A percentile compares a stretch with the other conserved stretches of the same genome.
Conservation (phyloP, 2,329 filamentous ascomycete species). For the Akanthomyces dipterigenus region DNA sequence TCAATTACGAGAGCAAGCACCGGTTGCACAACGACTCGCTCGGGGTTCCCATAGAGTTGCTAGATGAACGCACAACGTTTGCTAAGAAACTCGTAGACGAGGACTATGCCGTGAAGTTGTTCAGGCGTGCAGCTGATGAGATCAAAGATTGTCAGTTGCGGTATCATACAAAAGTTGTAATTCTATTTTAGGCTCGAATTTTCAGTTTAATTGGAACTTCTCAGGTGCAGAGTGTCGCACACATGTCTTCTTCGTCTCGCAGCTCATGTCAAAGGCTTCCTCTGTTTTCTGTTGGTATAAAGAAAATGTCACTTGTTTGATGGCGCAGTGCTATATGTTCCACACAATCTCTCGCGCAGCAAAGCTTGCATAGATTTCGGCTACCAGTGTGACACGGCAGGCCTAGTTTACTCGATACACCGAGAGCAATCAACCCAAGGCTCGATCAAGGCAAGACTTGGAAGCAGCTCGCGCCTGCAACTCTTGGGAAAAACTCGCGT, state of each 20-base stretch:
- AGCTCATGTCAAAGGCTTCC: not conserved
- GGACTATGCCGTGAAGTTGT: not conserved
- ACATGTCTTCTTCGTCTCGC: not conserved
- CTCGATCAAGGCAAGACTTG: not conserved
- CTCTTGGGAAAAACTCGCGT: not conserved
- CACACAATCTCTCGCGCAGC: not conserved
- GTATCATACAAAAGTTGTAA: not conserved
- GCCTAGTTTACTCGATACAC: slow-evolving; percentile 3
- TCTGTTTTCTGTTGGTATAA: not conserved
- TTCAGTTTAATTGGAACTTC: not conserved
- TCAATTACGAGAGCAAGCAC: not conserved
- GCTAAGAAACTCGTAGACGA: not conserved
- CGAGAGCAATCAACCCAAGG: slow-evolving; percentile 6
- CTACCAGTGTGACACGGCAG: not conserved
- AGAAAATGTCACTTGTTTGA: not conserved
- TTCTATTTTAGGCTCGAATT: too few relatives aligned
- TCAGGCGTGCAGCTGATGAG: not conserved
- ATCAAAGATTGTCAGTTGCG: too few relatives aligned
- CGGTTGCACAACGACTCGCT: not conserved
- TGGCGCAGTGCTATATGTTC: not conserved
- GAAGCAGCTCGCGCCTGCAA: too few relatives aligned
- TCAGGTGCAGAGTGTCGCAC: not conserved
- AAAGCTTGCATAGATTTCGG: slow-evolving; percentile 9
- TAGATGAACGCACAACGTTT: not conserved
- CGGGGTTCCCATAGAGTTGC: not conserved